Percentiles rank a stretch among this genome's conserved stretches.
Conservation (phyloP, 495 filamentous ascomycete species). For the Hypoxylon rickii region DNA sequence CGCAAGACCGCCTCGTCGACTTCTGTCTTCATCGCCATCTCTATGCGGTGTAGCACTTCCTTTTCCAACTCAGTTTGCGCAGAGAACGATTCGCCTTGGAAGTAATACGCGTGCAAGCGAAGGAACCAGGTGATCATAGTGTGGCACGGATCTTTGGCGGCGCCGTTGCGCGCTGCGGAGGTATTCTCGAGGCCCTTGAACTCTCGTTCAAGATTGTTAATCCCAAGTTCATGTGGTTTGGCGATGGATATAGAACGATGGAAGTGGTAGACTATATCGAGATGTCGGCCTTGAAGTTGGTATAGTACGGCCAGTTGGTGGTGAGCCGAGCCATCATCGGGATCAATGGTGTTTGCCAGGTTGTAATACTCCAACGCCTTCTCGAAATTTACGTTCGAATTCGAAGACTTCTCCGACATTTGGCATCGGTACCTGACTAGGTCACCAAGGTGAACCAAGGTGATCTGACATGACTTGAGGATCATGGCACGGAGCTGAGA, state of each 20-base stretch:
- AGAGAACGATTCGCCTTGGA: slow-evolving; percentile 67
- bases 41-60: slow-evolving; percentile 78
- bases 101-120: slow-evolving; percentile 84
- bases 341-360: slow-evolving; percentile 77
- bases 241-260: slow-evolving; percentile 77
- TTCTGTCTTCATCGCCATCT: slow-evolving; percentile 66
- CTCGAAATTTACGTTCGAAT: slow-evolving; percentile 60
- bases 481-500: slow-evolving; percentile 59
- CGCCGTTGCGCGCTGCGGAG: slow-evolving; percentile 26
- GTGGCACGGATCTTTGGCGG: slow-evolving; percentile 32
- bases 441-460: slow-evolving; percentile 86
- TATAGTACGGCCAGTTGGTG: slow-evolving; percentile 90
- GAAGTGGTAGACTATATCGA: slow-evolving; percentile 84
- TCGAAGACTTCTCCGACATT: slow-evolving; percentile 46
- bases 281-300: slow-evolving; percentile 71
- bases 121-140: slow-evolving; percentile 80
- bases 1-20: slow-evolving; percentile 66
- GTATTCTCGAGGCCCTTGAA: slow-evolving; percentile 65
- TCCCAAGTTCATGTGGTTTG: slow-evolving; percentile 72
- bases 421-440: slow-evolving; percentile 88
- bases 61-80: slow-evolving; percentile 84
- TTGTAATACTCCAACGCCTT: slow-evolving; percentile 83
- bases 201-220: slow-evolving; percentile 75
- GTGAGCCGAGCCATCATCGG: slow-evolving; percentile 77
- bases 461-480: slow-evolving; percentile 77